Percentiles rank a stretch among this genome's conserved stretches.
Evolutionary conservation across 148 eudicot species (phyloP).

Genomic region (Selenicereus undatus): DNA sequence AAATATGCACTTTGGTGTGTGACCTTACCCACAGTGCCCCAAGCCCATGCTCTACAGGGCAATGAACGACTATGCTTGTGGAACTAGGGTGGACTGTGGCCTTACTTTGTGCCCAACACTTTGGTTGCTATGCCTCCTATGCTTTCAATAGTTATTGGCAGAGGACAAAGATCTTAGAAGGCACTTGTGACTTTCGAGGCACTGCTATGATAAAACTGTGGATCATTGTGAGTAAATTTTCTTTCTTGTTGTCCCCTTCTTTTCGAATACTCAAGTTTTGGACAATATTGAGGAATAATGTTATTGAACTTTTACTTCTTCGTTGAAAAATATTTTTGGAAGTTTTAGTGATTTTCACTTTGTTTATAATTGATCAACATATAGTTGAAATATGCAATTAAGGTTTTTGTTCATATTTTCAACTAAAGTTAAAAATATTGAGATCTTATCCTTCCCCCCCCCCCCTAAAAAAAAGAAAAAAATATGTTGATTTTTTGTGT

Average conservation of each 20-base stretch:
- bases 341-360: constrained; percentile 32
- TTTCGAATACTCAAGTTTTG: background rate
- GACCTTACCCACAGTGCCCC: constrained; percentile 43
- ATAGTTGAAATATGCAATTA: background rate
- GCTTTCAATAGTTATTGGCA: constrained; percentile 68
- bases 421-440: background rate
- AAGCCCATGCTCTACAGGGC: constrained; percentile 35
- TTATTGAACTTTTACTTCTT: background rate
- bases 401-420: background rate
- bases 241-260: background rate
- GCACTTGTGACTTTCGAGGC: constrained; percentile 57
- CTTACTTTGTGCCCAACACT: constrained; percentile 37
- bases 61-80: constrained; percentile 57
- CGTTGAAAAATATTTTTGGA: constrained; percentile 1
- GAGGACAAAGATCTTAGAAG: constrained; percentile 39
- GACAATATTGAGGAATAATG: background rate
- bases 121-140: constrained; percentile 52
- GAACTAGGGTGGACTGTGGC: constrained; percentile 41
- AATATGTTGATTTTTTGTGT: background rate
- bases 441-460: background rate
- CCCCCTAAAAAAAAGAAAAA: background rate
- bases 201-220: constrained; percentile 44
- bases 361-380: constrained; percentile 7
- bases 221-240: constrained; percentile 44
- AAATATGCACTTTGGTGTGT: constrained; percentile 42